Base-by-base conservation (phyloP, 495 filamentous ascomycete species). In the Tuber magnatum region DNA sequence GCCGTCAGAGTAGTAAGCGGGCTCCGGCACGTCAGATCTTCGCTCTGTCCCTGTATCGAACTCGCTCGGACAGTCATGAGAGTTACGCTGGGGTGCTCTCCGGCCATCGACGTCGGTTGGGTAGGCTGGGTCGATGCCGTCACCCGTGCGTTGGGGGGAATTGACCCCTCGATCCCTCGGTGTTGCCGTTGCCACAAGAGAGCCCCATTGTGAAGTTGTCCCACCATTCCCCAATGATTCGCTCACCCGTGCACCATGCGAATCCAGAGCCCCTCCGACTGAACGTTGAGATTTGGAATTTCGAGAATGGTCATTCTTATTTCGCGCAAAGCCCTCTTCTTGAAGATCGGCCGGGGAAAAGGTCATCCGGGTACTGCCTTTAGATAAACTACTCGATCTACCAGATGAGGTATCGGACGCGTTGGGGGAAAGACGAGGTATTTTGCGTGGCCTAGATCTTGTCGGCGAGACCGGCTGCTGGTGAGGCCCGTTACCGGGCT, bases 1-100 rank as follows among this genome's bases (percentile, higher is more conserved):
- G 56, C 70, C 43, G 5, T 48, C 76, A 69, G 71, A 65, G 56
- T 65, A 65, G 56, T 65, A 65, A 35, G 56, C 5, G 56, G 35
- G 28, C 56, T 65, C 56, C 6, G 10, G 56, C 56, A 28, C 28
- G 14, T 65, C 56, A 65, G 32, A 65, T n/a, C 56, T 28, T 65
- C 28, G 56, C 28, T 35, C 56, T 35, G 6, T 28, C 56, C 56
- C 56, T 61, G n/a, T n/a, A 35, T 28, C 28, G 8, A 65, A 65
- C 28, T 35, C 56, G 14, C 56, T 8, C 28, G 56, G 56, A n/a
- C 14, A 3, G 16, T 65, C 56, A 65, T 20, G 56, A 20, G 56
- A 65, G 28, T 6, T 35, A 35, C 35, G 9, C 28, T 65, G 56
- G 56, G 28, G 32, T 35, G 28, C 18, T 35, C 28, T 18, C 4